These are phyloP conservation scores for Breynia disticha DNA, from an alignment of 441 rosid genomes.

Conservation along the genomic window DNA sequence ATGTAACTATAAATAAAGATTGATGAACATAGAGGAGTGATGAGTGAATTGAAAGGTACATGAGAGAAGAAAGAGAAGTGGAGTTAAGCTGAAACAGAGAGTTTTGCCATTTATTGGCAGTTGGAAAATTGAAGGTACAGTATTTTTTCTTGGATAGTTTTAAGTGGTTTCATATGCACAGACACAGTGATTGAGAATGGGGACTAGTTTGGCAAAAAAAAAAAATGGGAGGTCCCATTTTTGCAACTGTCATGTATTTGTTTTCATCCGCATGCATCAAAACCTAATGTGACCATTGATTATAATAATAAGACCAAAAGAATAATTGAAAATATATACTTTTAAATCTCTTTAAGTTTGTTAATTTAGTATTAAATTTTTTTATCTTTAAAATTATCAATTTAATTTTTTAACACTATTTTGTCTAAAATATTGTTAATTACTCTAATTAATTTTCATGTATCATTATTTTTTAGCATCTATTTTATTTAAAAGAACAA, in stretches of 20 bases:
- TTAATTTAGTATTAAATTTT: no score
- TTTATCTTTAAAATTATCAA: no score
- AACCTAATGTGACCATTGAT: constrained; percentile 17
- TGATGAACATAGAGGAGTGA: background rate
- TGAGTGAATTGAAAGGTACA: constrained; percentile 19
- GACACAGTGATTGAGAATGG: constrained; percentile 16
- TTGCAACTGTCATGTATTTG: constrained; percentile 25
- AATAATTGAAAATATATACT: background rate
- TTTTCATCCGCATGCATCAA: constrained; percentile 18
- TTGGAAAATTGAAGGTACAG: constrained; percentile 20
- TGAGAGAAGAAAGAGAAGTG: constrained; percentile 15
- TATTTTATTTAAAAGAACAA: no score
- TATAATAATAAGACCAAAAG: background rate
- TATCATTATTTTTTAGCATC: no score
- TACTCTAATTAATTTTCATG: no score
- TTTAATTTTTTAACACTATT: no score
- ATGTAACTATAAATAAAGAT: background rate
- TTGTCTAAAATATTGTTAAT: no score
- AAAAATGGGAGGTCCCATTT: constrained; percentile 19
- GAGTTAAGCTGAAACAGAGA: constrained; percentile 21
- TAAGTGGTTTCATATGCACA: constrained; percentile 17
- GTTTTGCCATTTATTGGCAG: background rate
- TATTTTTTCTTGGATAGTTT: constrained; percentile 15
- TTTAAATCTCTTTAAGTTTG: no score
- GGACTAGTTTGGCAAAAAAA: constrained; percentile 22